Base-by-base conservation (phyloP, 805 yeast genomes). In the Torulaspora delbrueckii region DNA sequence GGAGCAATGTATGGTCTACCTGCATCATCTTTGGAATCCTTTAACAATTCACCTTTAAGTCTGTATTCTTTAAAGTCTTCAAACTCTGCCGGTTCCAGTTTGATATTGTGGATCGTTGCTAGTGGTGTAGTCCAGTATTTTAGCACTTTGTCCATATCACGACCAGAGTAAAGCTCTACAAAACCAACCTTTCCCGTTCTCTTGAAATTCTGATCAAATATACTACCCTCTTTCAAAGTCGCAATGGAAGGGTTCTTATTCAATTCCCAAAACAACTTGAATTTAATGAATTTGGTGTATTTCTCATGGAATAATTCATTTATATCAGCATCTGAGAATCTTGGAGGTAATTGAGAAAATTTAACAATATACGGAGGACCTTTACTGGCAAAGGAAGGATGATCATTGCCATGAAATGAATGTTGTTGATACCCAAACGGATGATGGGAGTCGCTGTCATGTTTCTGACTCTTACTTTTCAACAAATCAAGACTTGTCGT, bases 351-450 rank as follows among this genome's bases (percentile, higher is more conserved):
- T 49, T 81, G 79, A 5, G 77, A 62, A 43, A 85, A 70, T 58
- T 82, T 84, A 37, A 78, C 77, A 46, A 83, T 82, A 59, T 72
- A 83, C 1, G 90, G 90, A 0, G 86, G 84, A 0, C 63, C 60
- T 16, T 51, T 50, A 10, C 47, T 47, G 14, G 45, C 37, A 37
- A 37, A 40, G 5, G 45, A 38, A 8, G 43, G 28, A 5, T 27
- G 22, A 8, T 40, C 48, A n/a, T 32, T 33, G 14, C 41, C 48
- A 24, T 32, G 43, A 14, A 30, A 26, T 14, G 34, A 36, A 8
- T 34, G 51, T 8, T 43, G 45, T 31, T 49, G 53, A 28, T 47
- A 40, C 6, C 55, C 55, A 26, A 40, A 44, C 4, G 52, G 50
- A 28, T 35, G 41, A n/a, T 40, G 54, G 7, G 46, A 42, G 31